Base-by-base conservation (phyloP, 495 filamentous ascomycete genomes). In the Aspergillus cavernicola region DNA sequence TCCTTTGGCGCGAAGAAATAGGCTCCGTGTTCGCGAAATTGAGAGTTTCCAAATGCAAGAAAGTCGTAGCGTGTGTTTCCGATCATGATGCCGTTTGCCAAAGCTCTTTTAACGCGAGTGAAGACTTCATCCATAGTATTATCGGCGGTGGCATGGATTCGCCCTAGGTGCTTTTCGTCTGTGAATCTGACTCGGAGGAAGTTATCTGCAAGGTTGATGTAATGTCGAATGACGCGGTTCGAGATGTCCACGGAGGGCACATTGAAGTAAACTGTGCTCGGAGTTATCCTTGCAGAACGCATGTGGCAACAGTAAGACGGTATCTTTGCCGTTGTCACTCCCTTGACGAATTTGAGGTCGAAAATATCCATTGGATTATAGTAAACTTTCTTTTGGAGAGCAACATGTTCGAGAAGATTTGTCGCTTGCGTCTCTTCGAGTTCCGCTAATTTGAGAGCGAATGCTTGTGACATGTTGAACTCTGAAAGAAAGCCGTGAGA, bases 141-240 rank as follows among this genome's bases (percentile, higher is more conserved):
- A 59, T 76, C 80, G 23, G 72, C 70, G 22, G 66, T 80, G 6
- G 79, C 71, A 51, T 78, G 72, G 29, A 91, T 82, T 19, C 79
- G 66, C 28, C 85, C 85, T 52, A 77, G 45, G 6, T 80, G 76
- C 42, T 84, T 76, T 66, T 97, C 93, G 52, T 97, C 93, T 0
- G 84, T 86, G 62, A 99, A 97, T 53, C 90, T 85, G 18, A 97
- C 85, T 3, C 93, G 84, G n/a, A 98, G 74, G 53, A 98, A 98
- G 8, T 85, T 82, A 61, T 96, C 90, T n/a, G 75, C 67, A 44
- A 85, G 67, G 33, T 83, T 67, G 6, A 73, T 66, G 64, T 84
- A 95, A 9, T 85, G 75, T 31, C 93, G 80, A 23, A 95, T 79
- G 4, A 98, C 84, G 6, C 92, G 81, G 60, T 98, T 98, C 0